These are phyloP conservation scores for Penicillium bialowiezense DNA, from an alignment of 495 filamentous ascomycete species.

Conservation along the genomic window DNA sequence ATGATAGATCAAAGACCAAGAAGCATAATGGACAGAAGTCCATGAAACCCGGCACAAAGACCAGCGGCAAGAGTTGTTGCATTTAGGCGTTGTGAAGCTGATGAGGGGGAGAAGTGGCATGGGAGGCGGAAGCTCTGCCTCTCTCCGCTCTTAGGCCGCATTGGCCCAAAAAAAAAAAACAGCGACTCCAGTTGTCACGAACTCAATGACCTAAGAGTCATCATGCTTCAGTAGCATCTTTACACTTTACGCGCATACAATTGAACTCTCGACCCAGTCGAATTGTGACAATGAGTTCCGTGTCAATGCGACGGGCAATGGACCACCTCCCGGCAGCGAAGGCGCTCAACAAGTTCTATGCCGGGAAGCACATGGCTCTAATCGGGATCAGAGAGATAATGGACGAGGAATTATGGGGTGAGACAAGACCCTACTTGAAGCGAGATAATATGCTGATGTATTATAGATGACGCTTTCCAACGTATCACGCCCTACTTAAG, in stretches of 20 bases:
- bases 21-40: constrained; percentile 16
- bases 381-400: no score
- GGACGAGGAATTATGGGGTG: constrained; percentile 60
- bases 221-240: no score
- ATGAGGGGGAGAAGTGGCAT: constrained; percentile 2
- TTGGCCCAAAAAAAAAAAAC: not conserved
- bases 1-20: constrained; percentile 10
- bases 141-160: not conserved
- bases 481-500: constrained; percentile 57
- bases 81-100: constrained; percentile 20
- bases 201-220: no score
- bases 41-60: constrained; percentile 15
- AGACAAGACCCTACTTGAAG: constrained; percentile 22
- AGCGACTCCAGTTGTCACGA: no score
- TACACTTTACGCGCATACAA: not conserved
- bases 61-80: constrained; percentile 17
- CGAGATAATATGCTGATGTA: not conserved
- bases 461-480: constrained; percentile 48
- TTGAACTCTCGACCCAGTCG: no score
- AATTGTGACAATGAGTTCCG: no score
- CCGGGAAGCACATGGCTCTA: no score
- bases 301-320: no score
- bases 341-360: not conserved
- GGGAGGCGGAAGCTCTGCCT: constrained; percentile 1
- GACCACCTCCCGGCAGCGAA: no score